These are phyloP conservation scores for Neopestalotiopsis sp. DNA, from an alignment of 2,329 filamentous ascomycete genomes.

Conservation along the genomic window DNA sequence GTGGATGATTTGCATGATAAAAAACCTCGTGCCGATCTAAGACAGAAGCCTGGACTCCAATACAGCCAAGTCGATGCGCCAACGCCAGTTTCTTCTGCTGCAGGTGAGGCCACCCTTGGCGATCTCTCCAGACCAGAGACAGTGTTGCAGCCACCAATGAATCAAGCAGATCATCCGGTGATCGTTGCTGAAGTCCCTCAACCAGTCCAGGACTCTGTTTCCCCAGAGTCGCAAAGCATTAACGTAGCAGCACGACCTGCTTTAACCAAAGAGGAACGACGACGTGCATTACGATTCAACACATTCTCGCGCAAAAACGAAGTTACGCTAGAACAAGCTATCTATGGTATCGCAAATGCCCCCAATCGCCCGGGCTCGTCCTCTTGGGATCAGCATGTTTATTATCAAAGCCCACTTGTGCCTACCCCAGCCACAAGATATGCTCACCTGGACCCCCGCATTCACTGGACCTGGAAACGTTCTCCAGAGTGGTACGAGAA, in stretches of 20 bases:
- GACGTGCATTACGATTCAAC: neutral
- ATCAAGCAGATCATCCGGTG: neutral
- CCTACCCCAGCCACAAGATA: conserved; percentile 42
- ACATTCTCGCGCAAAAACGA: conserved; percentile 27
- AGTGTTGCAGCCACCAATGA: neutral
- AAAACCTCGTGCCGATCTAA: no score
- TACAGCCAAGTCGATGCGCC: no score
- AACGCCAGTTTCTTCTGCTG: no score
- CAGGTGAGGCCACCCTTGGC: no score
- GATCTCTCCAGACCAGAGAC: no score
- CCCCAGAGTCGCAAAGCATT: neutral
- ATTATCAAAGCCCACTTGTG: conserved; percentile 24
- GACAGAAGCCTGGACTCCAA: no score
- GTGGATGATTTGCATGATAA: no score
- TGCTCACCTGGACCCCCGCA: conserved; percentile 55
- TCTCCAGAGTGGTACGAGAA: conserved; percentile 50
- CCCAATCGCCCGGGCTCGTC: conserved; percentile 32
- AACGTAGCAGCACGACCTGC: neutral
- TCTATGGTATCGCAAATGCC: conserved; percentile 43
- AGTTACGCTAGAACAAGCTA: conserved; percentile 41
- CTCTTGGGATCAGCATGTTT: conserved; percentile 24
- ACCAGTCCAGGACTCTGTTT: neutral
- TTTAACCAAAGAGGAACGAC: neutral
- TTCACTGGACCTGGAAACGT: conserved; percentile 51
- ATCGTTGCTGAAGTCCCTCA: no score